Base-by-base conservation (phyloP, 176 grass and related monocot genomes). In the Carex littledalei region DNA sequence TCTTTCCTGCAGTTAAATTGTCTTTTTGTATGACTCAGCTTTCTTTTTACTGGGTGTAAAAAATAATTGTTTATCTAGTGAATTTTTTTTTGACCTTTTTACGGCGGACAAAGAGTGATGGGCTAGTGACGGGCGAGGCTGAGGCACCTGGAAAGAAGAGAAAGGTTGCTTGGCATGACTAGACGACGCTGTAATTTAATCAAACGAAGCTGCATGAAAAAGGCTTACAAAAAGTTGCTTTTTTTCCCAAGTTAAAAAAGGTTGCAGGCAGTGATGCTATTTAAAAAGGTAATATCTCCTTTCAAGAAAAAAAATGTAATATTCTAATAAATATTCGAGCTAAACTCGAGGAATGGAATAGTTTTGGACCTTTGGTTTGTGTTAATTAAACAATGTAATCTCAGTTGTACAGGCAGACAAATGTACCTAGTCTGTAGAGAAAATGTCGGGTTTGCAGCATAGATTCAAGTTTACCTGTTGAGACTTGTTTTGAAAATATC, bases 91-190 rank as follows among this genome's bases (percentile, higher is more conserved):
- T 83, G 35, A 66, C 81, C 24, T 34, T 64, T 67, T 83, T 83
- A 83, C 81, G 14, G 62, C 16, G 31, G 63, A 83, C 58, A 83
- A 39, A 39, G n/a, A 57, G 65, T 81, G 26, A 47, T n/a, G 20
- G 82, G 55, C 16, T 8, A 50, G 59, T 63, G 79, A 84, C 29
- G 67, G 74, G 39, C 39, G 21, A 35, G 15, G 41, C 78, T 15
- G 24, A 80, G 56, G 45, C 63, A 62, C 90, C 63, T 92, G 86
- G 79, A 74, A 87, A 89, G 52, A 79, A 35, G 85, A 73, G 90
- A 91, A 92, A 92, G 83, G 80, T 7, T 0, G 63, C 70, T 58
- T 55, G 76, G 85, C 81, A 78, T 93, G 94, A 69, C 62, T 54
- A 62, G 58, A 67, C 86, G n/a, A 80, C 50, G 41, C n/a, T 32